phyloP scores from a whole-genome alignment of 2,329 filamentous ascomycete genomes.

The Epicoccum sorghinum region DNA sequence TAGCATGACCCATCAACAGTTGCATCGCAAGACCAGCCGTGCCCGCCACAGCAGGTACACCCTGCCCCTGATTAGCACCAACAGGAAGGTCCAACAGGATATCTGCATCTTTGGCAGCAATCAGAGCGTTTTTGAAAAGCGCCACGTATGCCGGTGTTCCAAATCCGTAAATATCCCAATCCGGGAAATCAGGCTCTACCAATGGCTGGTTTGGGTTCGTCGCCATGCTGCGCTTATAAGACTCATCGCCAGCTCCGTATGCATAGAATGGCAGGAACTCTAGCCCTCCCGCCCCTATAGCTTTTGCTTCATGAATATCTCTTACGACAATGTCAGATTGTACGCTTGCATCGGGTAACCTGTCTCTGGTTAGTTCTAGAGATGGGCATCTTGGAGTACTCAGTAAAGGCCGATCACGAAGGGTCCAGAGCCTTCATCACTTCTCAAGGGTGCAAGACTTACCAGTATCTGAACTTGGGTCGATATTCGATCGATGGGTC shows the following conservation, averaged over 20 bases:
- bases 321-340: neutral
- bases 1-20: neutral
- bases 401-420: neutral
- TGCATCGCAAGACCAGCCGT: neutral
- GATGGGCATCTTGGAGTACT: neutral
- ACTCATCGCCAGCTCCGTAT: neutral
- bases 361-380: neutral
- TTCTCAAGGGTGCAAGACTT: neutral
- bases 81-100: neutral
- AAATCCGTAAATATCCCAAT: neutral
- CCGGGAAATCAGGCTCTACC: neutral
- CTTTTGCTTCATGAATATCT: neutral
- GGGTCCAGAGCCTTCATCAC: neutral
- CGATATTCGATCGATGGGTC: neutral
- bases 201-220: neutral
- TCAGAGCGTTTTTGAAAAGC: neutral
- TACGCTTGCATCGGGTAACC: neutral
- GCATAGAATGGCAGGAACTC: neutral
- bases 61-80: neutral
- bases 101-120: neutral
- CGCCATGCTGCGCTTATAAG: neutral
- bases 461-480: neutral
- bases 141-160: neutral
- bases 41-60: neutral
- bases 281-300: neutral